Evolutionary conservation across 1,284 basidiomycete genomes (phyloP).

Genomic region (Austroboletus niveus): DNA sequence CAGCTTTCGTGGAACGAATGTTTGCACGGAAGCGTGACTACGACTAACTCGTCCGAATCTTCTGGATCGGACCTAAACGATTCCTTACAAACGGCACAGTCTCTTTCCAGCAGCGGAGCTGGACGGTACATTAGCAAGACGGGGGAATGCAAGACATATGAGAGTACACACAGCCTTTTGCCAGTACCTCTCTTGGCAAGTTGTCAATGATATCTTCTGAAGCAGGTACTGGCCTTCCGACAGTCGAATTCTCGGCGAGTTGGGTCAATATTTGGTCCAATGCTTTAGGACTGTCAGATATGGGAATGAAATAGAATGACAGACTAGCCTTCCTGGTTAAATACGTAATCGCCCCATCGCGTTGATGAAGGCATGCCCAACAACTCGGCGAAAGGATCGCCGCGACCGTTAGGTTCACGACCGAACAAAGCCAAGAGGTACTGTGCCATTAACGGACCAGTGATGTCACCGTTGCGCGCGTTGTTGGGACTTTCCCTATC

Average conservation of each 20-base stretch:
- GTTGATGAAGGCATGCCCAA: slow-evolving; percentile 34
- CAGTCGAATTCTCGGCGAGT: slow-evolving; percentile 70
- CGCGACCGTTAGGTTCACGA: slow-evolving; percentile 32
- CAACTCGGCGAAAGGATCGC: slow-evolving; percentile 43
- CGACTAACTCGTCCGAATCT: slow-evolving; percentile 66
- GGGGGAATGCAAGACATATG: not conserved
- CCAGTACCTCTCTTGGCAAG: slow-evolving; percentile 60
- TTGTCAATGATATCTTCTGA: slow-evolving; percentile 67
- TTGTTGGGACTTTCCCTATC: slow-evolving; percentile 21
- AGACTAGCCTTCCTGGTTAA: slow-evolving; percentile 70
- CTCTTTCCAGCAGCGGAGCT: slow-evolving; percentile 61
- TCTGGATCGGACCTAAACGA: slow-evolving; percentile 66
- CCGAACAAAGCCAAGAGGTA: slow-evolving; percentile 66
- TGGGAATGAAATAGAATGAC: not conserved
- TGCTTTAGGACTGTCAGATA: slow-evolving; percentile 41
- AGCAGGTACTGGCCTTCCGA: slow-evolving; percentile 68
- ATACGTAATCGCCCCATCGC: slow-evolving; percentile 78
- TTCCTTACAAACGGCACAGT: slow-evolving; percentile 80
- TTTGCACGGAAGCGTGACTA: slow-evolving; percentile 73
- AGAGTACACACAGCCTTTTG: slow-evolving; percentile 53
- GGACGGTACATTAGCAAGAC: slow-evolving; percentile 4
- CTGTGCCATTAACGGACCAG: slow-evolving; percentile 64
- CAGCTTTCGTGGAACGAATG: slow-evolving; percentile 82
- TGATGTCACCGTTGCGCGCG: slow-evolving; percentile 41
- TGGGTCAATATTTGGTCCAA: slow-evolving; percentile 77